Evolutionary conservation across 179 eudicot genomes (phyloP).

Genomic region (Actinidia arguta): DNA sequence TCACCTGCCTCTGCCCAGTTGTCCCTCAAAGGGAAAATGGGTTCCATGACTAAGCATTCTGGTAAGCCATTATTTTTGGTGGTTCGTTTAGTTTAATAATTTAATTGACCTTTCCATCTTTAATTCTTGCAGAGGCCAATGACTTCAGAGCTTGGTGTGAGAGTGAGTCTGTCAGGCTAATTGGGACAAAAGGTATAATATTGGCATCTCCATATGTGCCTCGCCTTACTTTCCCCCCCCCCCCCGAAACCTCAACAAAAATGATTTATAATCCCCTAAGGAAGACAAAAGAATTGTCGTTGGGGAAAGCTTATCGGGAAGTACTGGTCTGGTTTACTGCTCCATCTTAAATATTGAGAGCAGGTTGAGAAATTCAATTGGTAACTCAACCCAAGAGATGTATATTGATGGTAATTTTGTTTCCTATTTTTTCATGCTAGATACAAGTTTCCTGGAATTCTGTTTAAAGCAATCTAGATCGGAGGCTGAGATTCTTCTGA

Average conservation of each 20-base stretch:
- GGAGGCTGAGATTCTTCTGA: slow-evolving; percentile 89
- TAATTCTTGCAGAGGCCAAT: slow-evolving; percentile 72
- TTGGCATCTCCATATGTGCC: not conserved
- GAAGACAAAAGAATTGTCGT: not conserved
- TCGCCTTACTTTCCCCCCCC: not conserved
- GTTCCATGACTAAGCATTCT: slow-evolving; percentile 61
- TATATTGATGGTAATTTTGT: not conserved
- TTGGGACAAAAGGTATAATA: slow-evolving; percentile 81
- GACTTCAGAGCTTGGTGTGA: slow-evolving; percentile 98
- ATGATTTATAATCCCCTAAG: not conserved
- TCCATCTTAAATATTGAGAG: not conserved
- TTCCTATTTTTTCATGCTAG: slow-evolving; percentile 34
- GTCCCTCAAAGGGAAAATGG: slow-evolving; percentile 65
- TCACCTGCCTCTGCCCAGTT: slow-evolving; percentile 58
- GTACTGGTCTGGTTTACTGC: slow-evolving; percentile 3
- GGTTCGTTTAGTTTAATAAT: not conserved
- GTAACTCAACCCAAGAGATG: not conserved
- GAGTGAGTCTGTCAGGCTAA: slow-evolving; percentile 86
- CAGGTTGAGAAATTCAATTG: not conserved
- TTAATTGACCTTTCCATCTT: slow-evolving; percentile 2
- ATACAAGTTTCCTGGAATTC: slow-evolving; percentile 93
- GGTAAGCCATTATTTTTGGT: slow-evolving; percentile 47
- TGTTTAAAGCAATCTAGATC: slow-evolving; percentile 87
- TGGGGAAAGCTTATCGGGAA: not conserved
- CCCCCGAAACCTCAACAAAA: not conserved